A percentile compares a stretch with the other conserved stretches of the same genome.
phyloP scores from a whole-genome alignment of 192 early-diverging fungal genomes.

The Oehlia diaphana region DNA sequence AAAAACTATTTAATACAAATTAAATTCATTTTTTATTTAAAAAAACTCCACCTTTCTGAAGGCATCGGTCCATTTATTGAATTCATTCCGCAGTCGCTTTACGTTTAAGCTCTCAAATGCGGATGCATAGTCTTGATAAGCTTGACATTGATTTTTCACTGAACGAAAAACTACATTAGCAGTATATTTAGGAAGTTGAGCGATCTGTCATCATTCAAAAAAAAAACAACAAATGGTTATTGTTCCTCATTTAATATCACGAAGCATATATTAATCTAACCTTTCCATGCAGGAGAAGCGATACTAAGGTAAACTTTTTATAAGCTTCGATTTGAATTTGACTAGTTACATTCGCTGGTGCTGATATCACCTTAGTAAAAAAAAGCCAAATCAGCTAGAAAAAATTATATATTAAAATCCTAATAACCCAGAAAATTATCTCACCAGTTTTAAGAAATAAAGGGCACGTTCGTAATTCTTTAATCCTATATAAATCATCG shows the following conservation, averaged over 20 bases:
- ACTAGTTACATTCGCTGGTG: conserved; percentile 62
- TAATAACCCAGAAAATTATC: conserved; percentile 41
- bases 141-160: conserved; percentile 34
- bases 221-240: neutral
- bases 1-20: neutral
- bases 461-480: conserved; percentile 65
- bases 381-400: neutral
- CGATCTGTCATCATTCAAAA: conserved; percentile 30
- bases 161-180: conserved; percentile 47
- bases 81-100: conserved; percentile 43
- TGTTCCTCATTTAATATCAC: too few species aligned
- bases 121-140: conserved; percentile 61
- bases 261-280: conserved; percentile 30
- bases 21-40: too few species aligned
- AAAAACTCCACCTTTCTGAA: conserved; percentile 37
- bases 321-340: conserved; percentile 76
- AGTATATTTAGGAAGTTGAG: conserved; percentile 53
- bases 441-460: conserved; percentile 59
- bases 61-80: conserved; percentile 37
- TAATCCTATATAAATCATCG: conserved; percentile 66
- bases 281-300: conserved; percentile 59
- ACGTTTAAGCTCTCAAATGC: conserved; percentile 57
- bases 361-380: conserved; percentile 52
- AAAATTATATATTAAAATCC: conserved; percentile 38
- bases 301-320: conserved; percentile 68